Percentiles rank a stretch among this genome's conserved stretches.
Evolutionary conservation across 768 basidiomycete species (phyloP).

Genomic region (Kwoniella botswanensis): DNA sequence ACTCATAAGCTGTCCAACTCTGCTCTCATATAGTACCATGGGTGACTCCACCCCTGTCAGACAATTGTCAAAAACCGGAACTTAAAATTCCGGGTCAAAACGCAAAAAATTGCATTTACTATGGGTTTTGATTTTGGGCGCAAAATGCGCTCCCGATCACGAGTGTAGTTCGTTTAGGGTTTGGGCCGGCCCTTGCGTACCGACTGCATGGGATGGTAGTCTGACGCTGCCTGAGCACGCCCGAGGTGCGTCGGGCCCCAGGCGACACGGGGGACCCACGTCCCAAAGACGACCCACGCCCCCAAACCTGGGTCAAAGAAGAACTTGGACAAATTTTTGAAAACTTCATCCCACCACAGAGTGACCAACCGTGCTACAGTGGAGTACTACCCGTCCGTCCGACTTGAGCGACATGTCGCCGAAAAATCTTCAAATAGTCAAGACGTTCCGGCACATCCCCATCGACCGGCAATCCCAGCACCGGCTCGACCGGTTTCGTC

Average conservation of each 20-base stretch:
- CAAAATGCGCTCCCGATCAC: background rate
- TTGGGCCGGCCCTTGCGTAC: background rate
- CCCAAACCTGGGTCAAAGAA: constrained; percentile 59
- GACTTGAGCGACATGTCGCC: background rate
- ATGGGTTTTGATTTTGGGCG: constrained; percentile 19
- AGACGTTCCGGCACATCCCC: background rate
- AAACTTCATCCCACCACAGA: constrained; percentile 5
- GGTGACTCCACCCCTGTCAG: background rate
- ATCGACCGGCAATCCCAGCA: background rate
- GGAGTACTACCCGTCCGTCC: constrained; percentile 11
- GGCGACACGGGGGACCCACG: background rate
- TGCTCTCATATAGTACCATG: constrained; percentile 20
- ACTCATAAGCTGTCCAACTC: background rate
- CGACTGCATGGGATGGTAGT: background rate
- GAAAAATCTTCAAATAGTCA: background rate
- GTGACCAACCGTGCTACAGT: background rate
- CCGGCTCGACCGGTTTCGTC: constrained; percentile 37
- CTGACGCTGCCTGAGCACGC: background rate
- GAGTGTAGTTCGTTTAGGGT: constrained; percentile 14
- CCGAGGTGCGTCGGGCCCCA: background rate
- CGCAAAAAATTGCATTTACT: constrained; percentile 23
- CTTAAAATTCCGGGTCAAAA: constrained; percentile 19
- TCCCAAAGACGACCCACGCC: background rate
- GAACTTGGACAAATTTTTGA: constrained; percentile 65
- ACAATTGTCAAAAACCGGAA: background rate